phyloP scores from a whole-genome alignment of 371 early-diverging fungal genomes.

The Syncephalastrum racemosum region DNA sequence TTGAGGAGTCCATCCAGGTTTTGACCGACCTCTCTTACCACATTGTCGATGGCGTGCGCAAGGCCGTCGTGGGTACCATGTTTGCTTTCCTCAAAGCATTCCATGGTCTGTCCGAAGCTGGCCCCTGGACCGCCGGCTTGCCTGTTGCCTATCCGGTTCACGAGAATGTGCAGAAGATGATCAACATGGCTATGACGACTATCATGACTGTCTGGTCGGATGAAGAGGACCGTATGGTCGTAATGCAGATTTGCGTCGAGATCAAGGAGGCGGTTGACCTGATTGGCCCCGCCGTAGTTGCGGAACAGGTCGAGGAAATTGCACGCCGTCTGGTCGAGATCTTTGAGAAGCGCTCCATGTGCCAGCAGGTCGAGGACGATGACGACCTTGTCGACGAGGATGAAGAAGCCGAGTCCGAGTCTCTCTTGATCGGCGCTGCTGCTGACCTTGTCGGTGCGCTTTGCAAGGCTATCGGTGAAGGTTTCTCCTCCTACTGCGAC shows the following conservation, averaged over 20 bases:
- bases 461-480: constrained; percentile 70
- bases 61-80: constrained; percentile 68
- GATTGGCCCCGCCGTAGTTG: constrained; percentile 79
- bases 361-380: constrained; percentile 80
- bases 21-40: constrained; percentile 66
- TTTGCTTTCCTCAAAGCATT: constrained; percentile 80
- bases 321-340: constrained; percentile 63
- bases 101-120: constrained; percentile 63
- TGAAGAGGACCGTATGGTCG: constrained; percentile 84
- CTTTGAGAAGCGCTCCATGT: constrained; percentile 78
- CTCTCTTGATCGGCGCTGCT: constrained; percentile 76
- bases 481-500: constrained; percentile 72
- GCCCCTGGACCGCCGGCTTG: constrained; percentile 73
- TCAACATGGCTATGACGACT: constrained; percentile 65
- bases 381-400: constrained; percentile 74
- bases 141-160: constrained; percentile 70
- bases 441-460: constrained; percentile 83
- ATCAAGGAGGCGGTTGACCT: constrained; percentile 65
- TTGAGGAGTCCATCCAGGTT: constrained; percentile 68
- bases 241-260: constrained; percentile 74
- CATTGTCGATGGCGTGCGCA: constrained; percentile 82
- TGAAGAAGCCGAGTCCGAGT: constrained; percentile 84
- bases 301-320: constrained; percentile 61
- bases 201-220: constrained; percentile 73
- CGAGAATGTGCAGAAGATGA: constrained; percentile 73